Evolutionary conservation across 139 green algal genomes (phyloP), one percentile per base, ranked within the genome.

Genomic region (Spirogloea muscicola): DNA sequence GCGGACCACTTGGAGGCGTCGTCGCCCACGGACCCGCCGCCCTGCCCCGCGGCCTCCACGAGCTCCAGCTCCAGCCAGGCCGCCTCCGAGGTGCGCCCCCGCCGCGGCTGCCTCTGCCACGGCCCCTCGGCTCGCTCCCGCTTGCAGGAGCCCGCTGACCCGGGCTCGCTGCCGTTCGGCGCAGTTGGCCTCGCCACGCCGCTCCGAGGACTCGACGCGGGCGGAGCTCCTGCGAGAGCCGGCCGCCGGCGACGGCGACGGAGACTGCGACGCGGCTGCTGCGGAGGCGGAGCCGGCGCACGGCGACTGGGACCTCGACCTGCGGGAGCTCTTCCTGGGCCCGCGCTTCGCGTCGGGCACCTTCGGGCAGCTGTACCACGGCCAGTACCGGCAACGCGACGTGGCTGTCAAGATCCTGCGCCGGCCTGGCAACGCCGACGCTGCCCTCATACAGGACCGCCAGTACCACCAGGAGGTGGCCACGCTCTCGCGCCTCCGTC

Each of bases 401-500:
- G 59, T 68, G 13, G 59, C 59, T 16, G 59, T 68, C 25, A 68
- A 68, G 59, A 49, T 68, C 16, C 59, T 68, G 0, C 34, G 37
- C 0, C 38, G 34, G 3, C 21, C 21, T 2, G 31, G 37, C 7
- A 21, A 49, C 9, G 18, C n/a, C 18, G 21, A 68, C 21, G n/a
- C 34, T 5, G 37, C 59, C 31, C 59, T 68, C 31, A 49, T 49
- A 39, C 5, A 37, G 36, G 48, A 39, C 36, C n/a, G 34, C 4
- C 25, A 68, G 59, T 49, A 39, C 59, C 59, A 27, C n/a, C 36
- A 68, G 34, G 48, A 39, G 21, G 59, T 68, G 59, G 59, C 48
- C 59, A n/a, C 37, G 10, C 33, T 37, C 21, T 16, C 10, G 59
- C 33, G 59, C 34, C 34, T 68, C 38, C 49, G 59, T 39, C 48